Conservation (phyloP, 169 alveolate genomes). For the Plasmodium cynomolgi region DNA sequence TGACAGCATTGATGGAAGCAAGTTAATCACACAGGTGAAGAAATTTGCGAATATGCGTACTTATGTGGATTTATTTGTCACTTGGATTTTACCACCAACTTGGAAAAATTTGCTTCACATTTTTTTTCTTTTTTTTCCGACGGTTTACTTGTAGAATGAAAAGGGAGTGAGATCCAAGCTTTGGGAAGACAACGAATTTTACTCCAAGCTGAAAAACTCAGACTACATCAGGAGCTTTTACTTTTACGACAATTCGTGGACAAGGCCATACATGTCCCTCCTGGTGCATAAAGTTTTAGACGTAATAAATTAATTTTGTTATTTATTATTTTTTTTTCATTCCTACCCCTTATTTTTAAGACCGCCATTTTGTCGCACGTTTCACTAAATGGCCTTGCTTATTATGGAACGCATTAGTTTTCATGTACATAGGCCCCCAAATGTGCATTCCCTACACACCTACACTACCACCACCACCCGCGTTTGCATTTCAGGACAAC, state of each 20-base stretch:
- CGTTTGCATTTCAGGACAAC: constrained; percentile 20
- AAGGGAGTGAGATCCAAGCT: constrained; percentile 50
- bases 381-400: neutral
- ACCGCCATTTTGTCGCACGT: neutral
- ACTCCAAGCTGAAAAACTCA: constrained; percentile 44
- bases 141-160: constrained; percentile 32
- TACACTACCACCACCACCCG: neutral
- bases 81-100: neutral
- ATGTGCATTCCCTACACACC: neutral
- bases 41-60: neutral
- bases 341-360: neutral
- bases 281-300: constrained; percentile 70
- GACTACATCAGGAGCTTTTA: constrained; percentile 65
- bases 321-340: neutral
- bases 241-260: constrained; percentile 71
- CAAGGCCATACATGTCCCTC: constrained; percentile 66
- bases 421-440: neutral
- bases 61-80: neutral
- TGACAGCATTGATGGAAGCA: constrained; percentile 61
- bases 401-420: neutral
- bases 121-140: neutral
- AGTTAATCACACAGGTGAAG: constrained; percentile 36
- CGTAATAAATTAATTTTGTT: neutral
- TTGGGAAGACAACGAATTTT: constrained; percentile 73
- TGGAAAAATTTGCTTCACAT: neutral